A percentile compares a stretch with the other conserved stretches of the same genome.
Evolutionary conservation across 2,329 filamentous ascomycete genomes (phyloP).

Genomic region (Paramyrothecium sp.): DNA sequence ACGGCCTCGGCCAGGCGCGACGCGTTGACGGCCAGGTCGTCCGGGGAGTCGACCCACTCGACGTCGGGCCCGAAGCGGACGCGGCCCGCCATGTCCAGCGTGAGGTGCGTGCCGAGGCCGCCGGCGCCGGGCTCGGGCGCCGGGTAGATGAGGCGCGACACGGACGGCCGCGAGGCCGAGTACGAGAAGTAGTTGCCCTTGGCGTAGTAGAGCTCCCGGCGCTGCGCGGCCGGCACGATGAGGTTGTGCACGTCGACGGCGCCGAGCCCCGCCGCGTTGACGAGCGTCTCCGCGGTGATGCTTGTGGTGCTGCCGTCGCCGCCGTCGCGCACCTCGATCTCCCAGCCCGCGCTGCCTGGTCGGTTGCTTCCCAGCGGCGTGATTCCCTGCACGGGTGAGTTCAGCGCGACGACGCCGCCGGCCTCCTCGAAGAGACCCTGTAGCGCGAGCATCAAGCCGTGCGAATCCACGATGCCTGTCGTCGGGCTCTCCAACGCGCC

Average conservation of each 20-base stretch:
- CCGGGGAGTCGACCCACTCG: conserved; percentile 78
- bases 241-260: conserved; percentile 79
- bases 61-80: conserved; percentile 93
- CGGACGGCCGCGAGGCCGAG: conserved; percentile 57
- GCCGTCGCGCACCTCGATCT: conserved; percentile 54
- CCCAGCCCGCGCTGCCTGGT: conserved; percentile 64
- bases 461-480: conserved; percentile 89
- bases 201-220: conserved; percentile 70
- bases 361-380: conserved; percentile 38
- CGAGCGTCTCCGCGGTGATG: conserved; percentile 72
- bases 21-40: conserved; percentile 67
- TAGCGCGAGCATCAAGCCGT: conserved; percentile 79
- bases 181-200: conserved; percentile 98
- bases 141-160: conserved; percentile 80
- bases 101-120: conserved; percentile 90
- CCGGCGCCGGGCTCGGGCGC: conserved; percentile 78
- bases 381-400: conserved; percentile 63
- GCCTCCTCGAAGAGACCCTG: conserved; percentile 73
- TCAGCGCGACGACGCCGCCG: conserved; percentile 72
- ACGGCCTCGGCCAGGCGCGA: conserved; percentile 65
- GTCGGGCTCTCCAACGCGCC: conserved; percentile 81
- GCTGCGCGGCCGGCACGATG: conserved; percentile 60
- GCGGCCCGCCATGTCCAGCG: conserved; percentile 80
- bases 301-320: conserved; percentile 40
- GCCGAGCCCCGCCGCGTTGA: conserved; percentile 84